A percentile compares a stretch with the other conserved stretches of the same genome.
Evolutionary conservation across 2,329 filamentous ascomycete species (phyloP).

Genomic region (Stemphylium vesicarium): DNA sequence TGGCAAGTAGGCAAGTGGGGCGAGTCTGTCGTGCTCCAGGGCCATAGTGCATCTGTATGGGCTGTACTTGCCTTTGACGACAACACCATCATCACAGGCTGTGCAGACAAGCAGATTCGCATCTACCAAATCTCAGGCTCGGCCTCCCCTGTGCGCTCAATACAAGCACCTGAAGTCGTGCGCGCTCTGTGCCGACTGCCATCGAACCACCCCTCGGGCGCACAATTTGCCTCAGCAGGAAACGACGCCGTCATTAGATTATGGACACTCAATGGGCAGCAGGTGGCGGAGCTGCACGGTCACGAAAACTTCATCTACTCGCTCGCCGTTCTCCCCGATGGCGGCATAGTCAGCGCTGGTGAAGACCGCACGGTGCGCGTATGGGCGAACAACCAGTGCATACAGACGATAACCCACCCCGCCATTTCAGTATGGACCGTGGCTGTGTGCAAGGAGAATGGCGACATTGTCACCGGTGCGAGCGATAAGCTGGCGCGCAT

Average conservation of each 20-base stretch:
- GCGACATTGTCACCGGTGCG: constrained; percentile 91
- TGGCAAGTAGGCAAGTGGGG: constrained; percentile 92
- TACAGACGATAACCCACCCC: constrained; percentile 96
- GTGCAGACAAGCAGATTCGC: constrained; percentile 87
- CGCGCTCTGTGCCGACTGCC: constrained; percentile 88
- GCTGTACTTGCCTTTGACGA: constrained; percentile 84
- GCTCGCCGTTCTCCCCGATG: constrained; percentile 75
- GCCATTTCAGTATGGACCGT: constrained; percentile 97
- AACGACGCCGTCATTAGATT: constrained; percentile 90
- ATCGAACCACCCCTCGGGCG: constrained; percentile 75
- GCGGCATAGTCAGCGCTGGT: constrained; percentile 87
- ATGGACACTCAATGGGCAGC: constrained; percentile 81
- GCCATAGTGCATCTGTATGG: constrained; percentile 87
- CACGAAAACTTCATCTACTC: constrained; percentile 97
- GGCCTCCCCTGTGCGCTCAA: constrained; percentile 68
- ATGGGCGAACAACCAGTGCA: constrained; percentile 81
- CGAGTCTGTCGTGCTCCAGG: constrained; percentile 70
- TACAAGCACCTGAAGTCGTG: constrained; percentile 78
- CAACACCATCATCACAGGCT: constrained; percentile 77
- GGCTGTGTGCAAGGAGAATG: constrained; percentile 78
- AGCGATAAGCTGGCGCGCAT: constrained; percentile 87
- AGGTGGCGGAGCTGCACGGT: constrained; percentile 78
- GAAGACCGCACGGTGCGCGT: constrained; percentile 93
- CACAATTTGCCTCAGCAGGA: constrained; percentile 91
- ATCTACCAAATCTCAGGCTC: constrained; percentile 73